Evolutionary conservation across 805 yeast genomes (phyloP), one percentile per base, ranked within the genome.

Genomic region (Candida wancherniae): DNA sequence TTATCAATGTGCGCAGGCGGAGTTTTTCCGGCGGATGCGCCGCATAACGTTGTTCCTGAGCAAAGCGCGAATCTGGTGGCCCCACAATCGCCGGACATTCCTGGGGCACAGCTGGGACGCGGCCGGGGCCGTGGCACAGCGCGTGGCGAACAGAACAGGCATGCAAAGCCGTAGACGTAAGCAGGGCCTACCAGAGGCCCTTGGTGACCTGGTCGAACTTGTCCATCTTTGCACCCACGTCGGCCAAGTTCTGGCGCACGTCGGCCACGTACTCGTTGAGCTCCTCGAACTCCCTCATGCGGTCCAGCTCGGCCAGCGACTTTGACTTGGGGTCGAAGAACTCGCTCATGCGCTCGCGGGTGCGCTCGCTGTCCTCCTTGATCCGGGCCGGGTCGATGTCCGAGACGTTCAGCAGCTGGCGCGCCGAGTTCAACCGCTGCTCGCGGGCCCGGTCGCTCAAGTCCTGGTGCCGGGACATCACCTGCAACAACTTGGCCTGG

Each of bases 161-260:
- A 18, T 18, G 19, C 19, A 9, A 7, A 6, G 19, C 15, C 14
- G n/a, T n/a, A n/a, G n/a, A n/a, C n/a, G n/a, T n/a, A n/a, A n/a
- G n/a, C n/a, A 7, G 20, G 9, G 15, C 24, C 28, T 35, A 44
- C 76, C 77, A 73, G 35, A 66, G 48, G 23, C 59, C 64, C 39
- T 58, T 61, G 4, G 67, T 62, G 9, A 58, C 54, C 10, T 61
- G 63, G 40, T 72, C 77, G 30, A 73, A 69, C 11, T 48, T 49
- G 42, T 61, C 59, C 59, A 73, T 70, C n/a, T 65, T 54, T 24
- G 62, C 63, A 4, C 77, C 77, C 9, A 82, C 77, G 8, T 58
- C 58, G 17, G 67, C 73, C 23, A 83, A 61, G 33, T 68, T 65
- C 13, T 44, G 51, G 21, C 69, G 62, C 4, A 80, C 71, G 7